These are phyloP conservation scores for Aureobasidium sp. DNA, from an alignment of 2,329 filamentous ascomycete species.

Conservation along the genomic window DNA sequence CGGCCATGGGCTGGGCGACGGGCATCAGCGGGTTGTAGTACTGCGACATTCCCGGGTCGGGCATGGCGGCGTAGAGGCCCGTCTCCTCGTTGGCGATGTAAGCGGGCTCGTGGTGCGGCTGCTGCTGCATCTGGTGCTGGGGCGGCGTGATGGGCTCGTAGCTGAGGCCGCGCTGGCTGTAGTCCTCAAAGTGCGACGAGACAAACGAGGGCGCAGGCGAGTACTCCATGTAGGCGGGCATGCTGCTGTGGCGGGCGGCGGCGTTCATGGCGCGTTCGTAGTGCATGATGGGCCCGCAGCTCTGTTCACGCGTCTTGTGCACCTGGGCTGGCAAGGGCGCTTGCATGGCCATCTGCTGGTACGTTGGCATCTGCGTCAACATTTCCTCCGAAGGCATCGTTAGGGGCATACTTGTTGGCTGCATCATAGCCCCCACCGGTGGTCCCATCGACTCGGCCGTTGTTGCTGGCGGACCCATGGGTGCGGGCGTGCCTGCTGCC, in stretches of 20 bases:
- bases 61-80: conserved; percentile 88
- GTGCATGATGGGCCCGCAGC: conserved; percentile 66
- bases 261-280: conserved; percentile 82
- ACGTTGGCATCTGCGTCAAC: conserved; percentile 60
- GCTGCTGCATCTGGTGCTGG: conserved; percentile 63
- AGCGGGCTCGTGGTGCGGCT: conserved; percentile 67
- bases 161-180: conserved; percentile 90
- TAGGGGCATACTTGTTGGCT: conserved; percentile 31
- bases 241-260: conserved; percentile 72
- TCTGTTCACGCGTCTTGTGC: conserved; percentile 78
- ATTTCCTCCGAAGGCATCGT: conserved; percentile 52
- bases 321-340: conserved; percentile 62
- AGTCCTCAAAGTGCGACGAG: conserved; percentile 97
- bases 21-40: conserved; percentile 85
- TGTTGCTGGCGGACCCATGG: conserved; percentile 30
- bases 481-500: conserved; percentile 68
- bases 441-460: conserved; percentile 24
- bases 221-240: conserved; percentile 97
- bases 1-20: conserved; percentile 74
- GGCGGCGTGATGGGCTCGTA: conserved; percentile 96
- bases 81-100: conserved; percentile 99
- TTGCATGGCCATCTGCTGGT: conserved; percentile 69
- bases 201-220: conserved; percentile 96
- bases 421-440: conserved; percentile 29
- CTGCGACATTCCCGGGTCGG: conserved; percentile 72